These are phyloP conservation scores for Geotrichum cucujoidarum DNA, from an alignment of 1,139 yeast species.

Conservation along the genomic window DNA sequence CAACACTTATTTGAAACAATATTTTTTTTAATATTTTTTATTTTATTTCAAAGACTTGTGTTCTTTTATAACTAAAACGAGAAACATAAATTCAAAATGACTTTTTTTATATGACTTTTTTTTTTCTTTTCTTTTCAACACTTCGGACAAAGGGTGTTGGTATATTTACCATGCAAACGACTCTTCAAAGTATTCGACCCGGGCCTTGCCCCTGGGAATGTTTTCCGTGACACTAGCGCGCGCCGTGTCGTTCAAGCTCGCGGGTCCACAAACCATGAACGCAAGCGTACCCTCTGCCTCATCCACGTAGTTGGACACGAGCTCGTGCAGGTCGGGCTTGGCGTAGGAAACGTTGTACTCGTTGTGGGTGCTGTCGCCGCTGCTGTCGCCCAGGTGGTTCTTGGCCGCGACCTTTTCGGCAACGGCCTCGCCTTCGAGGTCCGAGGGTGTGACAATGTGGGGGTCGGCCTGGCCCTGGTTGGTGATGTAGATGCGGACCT, in stretches of 20 bases:
- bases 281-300: constrained; percentile 34
- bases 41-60: neutral
- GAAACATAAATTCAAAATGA: neutral
- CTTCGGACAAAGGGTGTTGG: neutral
- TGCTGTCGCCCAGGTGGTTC: neutral
- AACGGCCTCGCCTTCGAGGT: neutral
- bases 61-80: neutral
- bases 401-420: neutral
- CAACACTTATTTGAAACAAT: neutral
- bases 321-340: constrained; percentile 13
- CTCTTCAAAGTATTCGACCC: constrained; percentile 41
- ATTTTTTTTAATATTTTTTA: neutral
- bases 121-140: neutral
- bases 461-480: constrained; percentile 6
- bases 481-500: constrained; percentile 37
- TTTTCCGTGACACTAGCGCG: constrained; percentile 30
- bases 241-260: constrained; percentile 37
- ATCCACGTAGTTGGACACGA: constrained; percentile 4
- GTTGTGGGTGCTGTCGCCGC: no score
- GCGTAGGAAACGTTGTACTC: constrained; percentile 5
- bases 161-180: constrained; percentile 39
- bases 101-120: neutral
- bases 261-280: constrained; percentile 40
- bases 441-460: neutral
- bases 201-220: constrained; percentile 24